Percentiles rank a stretch among this genome's conserved stretches.
These are phyloP conservation scores for Colletotrichum spaethianum DNA, from an alignment of 2,329 filamentous ascomycete genomes.

Conservation along the genomic window DNA sequence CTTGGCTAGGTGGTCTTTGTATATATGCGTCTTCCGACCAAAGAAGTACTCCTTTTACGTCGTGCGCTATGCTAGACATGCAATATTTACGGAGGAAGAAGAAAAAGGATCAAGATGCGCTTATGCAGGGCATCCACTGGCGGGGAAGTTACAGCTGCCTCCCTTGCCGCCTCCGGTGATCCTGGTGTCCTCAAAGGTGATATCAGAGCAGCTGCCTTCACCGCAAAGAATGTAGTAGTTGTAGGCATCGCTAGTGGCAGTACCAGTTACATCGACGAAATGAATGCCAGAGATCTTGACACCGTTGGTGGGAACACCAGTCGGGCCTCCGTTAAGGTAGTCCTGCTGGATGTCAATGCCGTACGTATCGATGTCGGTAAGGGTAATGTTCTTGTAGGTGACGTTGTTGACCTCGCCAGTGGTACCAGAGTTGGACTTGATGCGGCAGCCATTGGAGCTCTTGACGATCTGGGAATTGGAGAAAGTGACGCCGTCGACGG, in stretches of 20 bases:
- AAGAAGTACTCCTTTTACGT: background rate
- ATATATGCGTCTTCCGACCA: background rate
- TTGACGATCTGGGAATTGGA: constrained; percentile 56
- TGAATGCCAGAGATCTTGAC: constrained; percentile 28
- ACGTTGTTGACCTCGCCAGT: constrained; percentile 57
- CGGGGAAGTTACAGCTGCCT: constrained; percentile 35
- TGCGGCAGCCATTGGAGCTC: constrained; percentile 60
- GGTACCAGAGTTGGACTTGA: constrained; percentile 60
- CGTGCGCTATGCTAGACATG: background rate
- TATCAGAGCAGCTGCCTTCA: constrained; percentile 35
- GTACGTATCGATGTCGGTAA: constrained; percentile 32
- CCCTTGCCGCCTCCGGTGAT: constrained; percentile 36
- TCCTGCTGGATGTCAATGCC: constrained; percentile 40
- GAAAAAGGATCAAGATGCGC: background rate
- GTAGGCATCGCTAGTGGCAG: constrained; percentile 16
- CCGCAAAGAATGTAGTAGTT: constrained; percentile 41
- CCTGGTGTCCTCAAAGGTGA: constrained; percentile 35
- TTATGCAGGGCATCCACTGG: constrained; percentile 31
- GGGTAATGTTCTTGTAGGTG: constrained; percentile 53
- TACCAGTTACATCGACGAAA: constrained; percentile 34
- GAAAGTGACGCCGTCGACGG: constrained; percentile 59
- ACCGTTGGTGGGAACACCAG: constrained; percentile 34
- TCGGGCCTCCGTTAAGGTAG: constrained; percentile 40
- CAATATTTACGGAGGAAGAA: constrained; percentile 10
- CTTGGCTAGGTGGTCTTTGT: background rate